Conservation (phyloP, 1,139 yeast species). For the Yamadazyma atlantica region DNA sequence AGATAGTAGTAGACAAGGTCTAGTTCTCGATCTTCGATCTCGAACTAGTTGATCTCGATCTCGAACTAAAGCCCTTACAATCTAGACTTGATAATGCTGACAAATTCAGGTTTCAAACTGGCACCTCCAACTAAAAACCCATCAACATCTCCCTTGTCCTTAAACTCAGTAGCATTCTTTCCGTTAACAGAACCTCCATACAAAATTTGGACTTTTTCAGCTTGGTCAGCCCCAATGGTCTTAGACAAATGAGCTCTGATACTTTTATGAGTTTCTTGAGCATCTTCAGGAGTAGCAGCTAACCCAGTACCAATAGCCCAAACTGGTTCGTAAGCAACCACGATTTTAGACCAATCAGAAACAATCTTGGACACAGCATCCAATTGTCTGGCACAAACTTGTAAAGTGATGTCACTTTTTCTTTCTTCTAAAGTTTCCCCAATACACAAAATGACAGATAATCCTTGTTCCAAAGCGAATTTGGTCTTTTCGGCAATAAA, state of each 20-base stretch:
- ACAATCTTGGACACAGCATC: constrained; percentile 83
- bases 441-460: constrained; percentile 90
- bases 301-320: constrained; percentile 99
- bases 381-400: constrained; percentile 87
- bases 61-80: too few relatives aligned
- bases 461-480: constrained; percentile 86
- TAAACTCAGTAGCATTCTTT: constrained; percentile 86
- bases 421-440: constrained; percentile 98
- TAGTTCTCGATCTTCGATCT: too few relatives aligned
- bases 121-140: constrained; percentile 99
- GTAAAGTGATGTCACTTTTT: constrained; percentile 81
- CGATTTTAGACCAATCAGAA: constrained; percentile 89
- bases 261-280: constrained; percentile 89
- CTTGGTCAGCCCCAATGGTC: constrained; percentile 76
- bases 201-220: constrained; percentile 81
- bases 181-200: constrained; percentile 99
- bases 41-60: too few relatives aligned
- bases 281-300: constrained; percentile 98
- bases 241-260: constrained; percentile 81
- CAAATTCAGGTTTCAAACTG: constrained; percentile 95
- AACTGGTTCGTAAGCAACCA: constrained; percentile 98
- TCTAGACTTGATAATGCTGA: constrained; percentile 93
- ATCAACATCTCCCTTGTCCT: constrained; percentile 90
- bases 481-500: constrained; percentile 92
- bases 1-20: too few relatives aligned